Percentiles rank a stretch among this genome's conserved stretches.
These are phyloP conservation scores for Extremus antarcticus DNA, from an alignment of 495 filamentous ascomycete species.

Conservation along the genomic window DNA sequence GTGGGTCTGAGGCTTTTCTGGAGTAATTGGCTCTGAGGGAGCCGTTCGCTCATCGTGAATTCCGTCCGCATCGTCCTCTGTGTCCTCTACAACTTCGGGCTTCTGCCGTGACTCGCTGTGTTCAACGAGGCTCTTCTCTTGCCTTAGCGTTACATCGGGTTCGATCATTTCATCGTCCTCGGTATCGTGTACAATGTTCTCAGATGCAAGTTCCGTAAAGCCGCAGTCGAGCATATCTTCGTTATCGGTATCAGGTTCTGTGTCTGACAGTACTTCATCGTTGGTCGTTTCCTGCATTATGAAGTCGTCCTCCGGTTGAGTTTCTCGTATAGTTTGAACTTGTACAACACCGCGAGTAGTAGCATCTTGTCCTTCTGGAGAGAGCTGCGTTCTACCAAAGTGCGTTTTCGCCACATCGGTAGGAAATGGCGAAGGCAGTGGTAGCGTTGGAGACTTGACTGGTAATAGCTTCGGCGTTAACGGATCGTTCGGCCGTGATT, in stretches of 20 bases:
- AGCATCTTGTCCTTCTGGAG: too few species aligned
- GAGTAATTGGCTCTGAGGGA: background rate
- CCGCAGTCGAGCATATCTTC: background rate
- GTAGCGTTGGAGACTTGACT: constrained; percentile 25
- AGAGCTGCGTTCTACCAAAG: background rate
- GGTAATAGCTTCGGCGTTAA: constrained; percentile 13
- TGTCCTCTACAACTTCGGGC: background rate
- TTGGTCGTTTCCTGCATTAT: background rate
- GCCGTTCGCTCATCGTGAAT: background rate
- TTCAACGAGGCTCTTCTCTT: too few species aligned
- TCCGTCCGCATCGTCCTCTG: too few species aligned
- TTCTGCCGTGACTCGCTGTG: too few species aligned
- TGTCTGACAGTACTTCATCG: background rate
- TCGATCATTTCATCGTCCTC: background rate
- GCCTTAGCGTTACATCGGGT: background rate
- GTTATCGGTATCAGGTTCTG: background rate
- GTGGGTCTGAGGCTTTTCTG: background rate
- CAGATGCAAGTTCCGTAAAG: background rate
- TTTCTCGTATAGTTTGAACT: background rate
- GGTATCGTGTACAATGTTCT: background rate
- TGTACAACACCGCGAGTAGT: background rate
- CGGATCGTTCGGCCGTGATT: constrained; percentile 1
- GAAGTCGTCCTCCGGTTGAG: background rate
- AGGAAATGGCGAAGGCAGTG: constrained; percentile 29
- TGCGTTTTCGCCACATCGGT: constrained; percentile 4